Base-by-base conservation (phyloP, 345 rosid species). In the Eucalyptus virginea region DNA sequence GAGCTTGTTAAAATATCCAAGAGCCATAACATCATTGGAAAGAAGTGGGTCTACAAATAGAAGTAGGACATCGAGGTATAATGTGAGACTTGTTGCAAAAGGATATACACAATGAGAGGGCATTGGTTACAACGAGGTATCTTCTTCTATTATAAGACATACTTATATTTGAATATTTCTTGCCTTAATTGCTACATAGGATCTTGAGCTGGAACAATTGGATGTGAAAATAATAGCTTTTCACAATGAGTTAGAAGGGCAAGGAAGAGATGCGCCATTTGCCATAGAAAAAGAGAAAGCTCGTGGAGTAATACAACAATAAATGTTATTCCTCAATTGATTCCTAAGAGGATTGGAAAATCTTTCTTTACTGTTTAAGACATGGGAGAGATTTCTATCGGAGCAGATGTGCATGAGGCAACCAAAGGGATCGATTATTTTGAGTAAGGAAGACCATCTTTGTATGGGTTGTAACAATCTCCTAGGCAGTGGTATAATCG, bases 401-500 rank as follows among this genome's bases (percentile, higher is more conserved):
- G 7, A 60, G 67, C 9, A 56, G 13, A 56, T 56, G 62, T 56
- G 62, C 28, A 52, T 19, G 24, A 52, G 56, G 56, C 24, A 52
- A 10, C 56, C 24, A 60, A 60, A 60, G 15, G 7, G 16, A 60
- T 60, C 30, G 10, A 26, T 11, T 60, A 60, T 60, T 26, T 14
- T 7, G 7, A 26, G 7, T 60, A 60, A 60, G 67, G n/a, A 60
- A 60, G 16, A 60, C n/a, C n/a, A 60, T 60, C 8, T 60, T 60
- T 28, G 13, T 60, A 60, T 60, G 1, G 2, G 15, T 28, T 24
- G n/a, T 13, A 60, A 28, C 2, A 60, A 13, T 60, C 2, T 28
- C 8, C 1, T 6, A 6, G 0, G 15, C 15, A 60, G 8, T 60
- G 16, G 16, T 26, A 3, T 26, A 56, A 56, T 60, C 7, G 2